Evolutionary conservation across 768 basidiomycete species (phyloP).

Genomic region (Agaricus blazei): DNA sequence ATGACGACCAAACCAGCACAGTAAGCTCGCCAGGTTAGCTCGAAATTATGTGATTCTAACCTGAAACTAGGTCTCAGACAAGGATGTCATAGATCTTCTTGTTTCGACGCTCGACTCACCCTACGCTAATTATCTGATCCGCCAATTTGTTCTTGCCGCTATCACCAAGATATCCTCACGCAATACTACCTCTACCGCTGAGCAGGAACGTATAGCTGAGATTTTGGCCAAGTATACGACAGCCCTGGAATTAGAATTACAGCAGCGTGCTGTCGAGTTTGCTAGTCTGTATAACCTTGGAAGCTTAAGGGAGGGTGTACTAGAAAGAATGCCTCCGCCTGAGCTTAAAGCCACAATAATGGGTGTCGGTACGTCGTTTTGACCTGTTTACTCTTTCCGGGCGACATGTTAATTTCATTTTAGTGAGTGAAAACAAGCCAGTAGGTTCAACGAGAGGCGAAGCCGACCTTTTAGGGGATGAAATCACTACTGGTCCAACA

Average conservation of each 20-base stretch:
- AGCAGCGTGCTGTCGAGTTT: conserved; percentile 95
- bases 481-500: conserved; percentile 30
- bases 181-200: conserved; percentile 53
- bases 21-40: conserved; percentile 32
- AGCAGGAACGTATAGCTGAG: conserved; percentile 77
- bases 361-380: conserved; percentile 63
- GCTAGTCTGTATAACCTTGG: conserved; percentile 77
- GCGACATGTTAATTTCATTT: neutral
- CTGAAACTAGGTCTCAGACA: conserved; percentile 59
- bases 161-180: conserved; percentile 89
- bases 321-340: conserved; percentile 99
- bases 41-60: neutral
- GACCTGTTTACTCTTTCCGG: neutral
- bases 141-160: conserved; percentile 88
- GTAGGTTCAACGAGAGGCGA: conserved; percentile 78
- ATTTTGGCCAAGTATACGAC: conserved; percentile 79
- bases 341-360: conserved; percentile 97
- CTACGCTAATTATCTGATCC: conserved; percentile 85
- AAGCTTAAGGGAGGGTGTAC: conserved; percentile 74
- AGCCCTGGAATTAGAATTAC: conserved; percentile 89
- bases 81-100: conserved; percentile 81
- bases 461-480: conserved; percentile 81
- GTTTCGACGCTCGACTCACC: conserved; percentile 88
- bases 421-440: conserved; percentile 93
- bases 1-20: conserved; percentile 62